phyloP scores from a whole-genome alignment of 1,284 basidiomycete genomes.

The Pisolithus thermaeus region DNA sequence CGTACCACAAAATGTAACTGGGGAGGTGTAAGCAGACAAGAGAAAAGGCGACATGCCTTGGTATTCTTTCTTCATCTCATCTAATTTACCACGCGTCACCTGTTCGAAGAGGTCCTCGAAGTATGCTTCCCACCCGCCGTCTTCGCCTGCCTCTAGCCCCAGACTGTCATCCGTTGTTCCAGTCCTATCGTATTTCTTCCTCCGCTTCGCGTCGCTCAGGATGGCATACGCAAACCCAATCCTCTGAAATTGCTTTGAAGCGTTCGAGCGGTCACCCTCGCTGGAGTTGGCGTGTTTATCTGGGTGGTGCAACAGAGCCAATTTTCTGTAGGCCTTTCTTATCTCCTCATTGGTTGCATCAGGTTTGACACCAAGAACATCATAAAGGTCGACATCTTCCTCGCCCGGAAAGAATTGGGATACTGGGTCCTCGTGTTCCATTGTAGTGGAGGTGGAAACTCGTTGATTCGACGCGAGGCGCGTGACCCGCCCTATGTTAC shows the following conservation, averaged over 20 bases:
- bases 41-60: conserved; percentile 56
- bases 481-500: not conserved
- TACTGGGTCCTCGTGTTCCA: conserved; percentile 71
- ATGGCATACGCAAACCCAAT: conserved; percentile 90
- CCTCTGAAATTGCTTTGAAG: conserved; percentile 77
- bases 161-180: conserved; percentile 79
- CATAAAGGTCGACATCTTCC: conserved; percentile 71
- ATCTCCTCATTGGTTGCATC: conserved; percentile 62
- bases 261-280: conserved; percentile 56
- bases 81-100: conserved; percentile 79
- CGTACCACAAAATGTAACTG: not conserved
- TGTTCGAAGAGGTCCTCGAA: conserved; percentile 85
- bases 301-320: conserved; percentile 80
- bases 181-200: conserved; percentile 74
- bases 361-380: conserved; percentile 53
- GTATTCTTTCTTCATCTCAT: conserved; percentile 88
- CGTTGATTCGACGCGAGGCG: not conserved
- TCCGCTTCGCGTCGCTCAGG: conserved; percentile 70
- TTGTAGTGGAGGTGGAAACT: conserved; percentile 23
- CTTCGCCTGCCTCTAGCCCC: conserved; percentile 69
- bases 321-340: conserved; percentile 79
- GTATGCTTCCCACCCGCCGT: conserved; percentile 85
- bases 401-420: conserved; percentile 71
- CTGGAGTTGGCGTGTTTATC: conserved; percentile 75
- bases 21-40: conserved; percentile 1